Evolutionary conservation across 352 stramenopile genomes (phyloP), one percentile per base, ranked within the genome.

Genomic region (Phytophthora lateralis): DNA sequence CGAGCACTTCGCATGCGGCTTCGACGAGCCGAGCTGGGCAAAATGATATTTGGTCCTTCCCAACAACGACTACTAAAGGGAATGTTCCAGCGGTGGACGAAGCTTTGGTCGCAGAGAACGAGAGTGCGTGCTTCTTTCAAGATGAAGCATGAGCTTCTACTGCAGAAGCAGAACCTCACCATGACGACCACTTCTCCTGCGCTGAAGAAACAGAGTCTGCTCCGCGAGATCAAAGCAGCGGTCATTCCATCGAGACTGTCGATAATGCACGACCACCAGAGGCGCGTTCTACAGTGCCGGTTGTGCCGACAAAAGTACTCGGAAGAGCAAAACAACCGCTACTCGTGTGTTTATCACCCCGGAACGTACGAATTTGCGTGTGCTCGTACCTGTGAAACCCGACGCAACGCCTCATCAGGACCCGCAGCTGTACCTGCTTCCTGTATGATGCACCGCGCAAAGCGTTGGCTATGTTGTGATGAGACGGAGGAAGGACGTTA

Each of bases 401-500:
- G 85, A 6, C 51, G 54, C 15, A 52, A 37, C 3, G 59, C 38
- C n/a, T 39, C 18, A 0, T 55, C 43, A 9, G 46, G 50, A 10
- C 60, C 60, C 12, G 47, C 53, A 24, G 59, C 64, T 8, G 64
- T 73, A 4, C 64, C 64, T 15, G 64, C 64, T 5, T 60, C 35
- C 0, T 93, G 85, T 45, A 92, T 92, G 81, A 68, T 92, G 56
- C 85, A 93, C 32, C 82, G 85, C 8, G 69, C 80, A 0, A 82
- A 76, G 35, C 69, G 85, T 5, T 93, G 85, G 85, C 62, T 91
- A 0, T 93, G 85, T 34, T 93, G 82, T 46, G 82, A 93, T 42
- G 63, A 83, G 39, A 93, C 80, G 0, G 73, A 90, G 0, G 80
- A 92, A 76, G 85, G 82, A 8, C 52, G 78, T 0, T 86, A 88